Conservation (phyloP, 1,284 basidiomycete species). For the Exobasidium cylindrosporum region DNA sequence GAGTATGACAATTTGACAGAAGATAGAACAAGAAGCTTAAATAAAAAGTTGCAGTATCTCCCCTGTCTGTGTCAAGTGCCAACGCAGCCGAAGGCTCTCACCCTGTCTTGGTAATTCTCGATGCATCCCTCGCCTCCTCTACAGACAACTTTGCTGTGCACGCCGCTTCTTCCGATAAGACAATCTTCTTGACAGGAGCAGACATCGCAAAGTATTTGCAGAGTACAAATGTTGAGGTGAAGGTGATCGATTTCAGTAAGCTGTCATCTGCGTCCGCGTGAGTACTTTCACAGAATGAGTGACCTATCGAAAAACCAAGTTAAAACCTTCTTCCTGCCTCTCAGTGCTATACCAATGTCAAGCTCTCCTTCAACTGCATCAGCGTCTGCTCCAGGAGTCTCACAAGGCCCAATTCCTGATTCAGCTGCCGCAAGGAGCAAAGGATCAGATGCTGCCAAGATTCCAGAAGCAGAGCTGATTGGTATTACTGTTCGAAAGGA, state of each 20-base stretch:
- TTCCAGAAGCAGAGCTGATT: conserved; percentile 51
- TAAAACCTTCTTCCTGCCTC: too few species aligned
- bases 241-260: conserved; percentile 30
- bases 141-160: conserved; percentile 42
- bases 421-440: conserved; percentile 3
- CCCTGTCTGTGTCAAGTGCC: conserved; percentile 39
- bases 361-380: background rate
- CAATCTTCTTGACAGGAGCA: conserved; percentile 46
- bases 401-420: background rate
- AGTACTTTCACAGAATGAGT: too few species aligned
- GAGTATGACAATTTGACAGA: too few species aligned
- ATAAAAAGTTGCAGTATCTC: conserved; percentile 25
- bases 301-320: too few species aligned
- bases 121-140: conserved; percentile 36
- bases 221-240: conserved; percentile 43
- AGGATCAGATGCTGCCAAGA: conserved; percentile 27
- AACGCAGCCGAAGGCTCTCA: conserved; percentile 25
- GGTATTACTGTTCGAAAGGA: conserved; percentile 54
- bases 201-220: conserved; percentile 45
- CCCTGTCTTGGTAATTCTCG: conserved; percentile 40
- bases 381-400: background rate
- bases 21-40: conserved; percentile 2
- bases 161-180: conserved; percentile 44
- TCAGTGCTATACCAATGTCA: background rate
- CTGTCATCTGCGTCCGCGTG: conserved; percentile 5